phyloP scores from a whole-genome alignment of 495 filamentous ascomycete species.

The Penicillium argentinense region DNA sequence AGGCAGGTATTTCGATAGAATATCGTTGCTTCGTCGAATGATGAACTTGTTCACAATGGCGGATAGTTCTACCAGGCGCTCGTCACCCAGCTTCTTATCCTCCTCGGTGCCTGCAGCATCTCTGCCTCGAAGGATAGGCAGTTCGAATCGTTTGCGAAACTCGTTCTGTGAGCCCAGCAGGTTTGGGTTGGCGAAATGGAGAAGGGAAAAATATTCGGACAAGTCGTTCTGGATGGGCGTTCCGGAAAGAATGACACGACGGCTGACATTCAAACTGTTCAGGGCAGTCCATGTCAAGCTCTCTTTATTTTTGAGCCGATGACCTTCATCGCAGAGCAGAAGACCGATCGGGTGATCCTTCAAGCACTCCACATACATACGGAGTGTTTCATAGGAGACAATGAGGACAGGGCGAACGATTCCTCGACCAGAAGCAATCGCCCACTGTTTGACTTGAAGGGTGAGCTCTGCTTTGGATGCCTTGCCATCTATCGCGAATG shows the following conservation, averaged over 20 bases:
- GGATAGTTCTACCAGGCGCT: constrained; percentile 78
- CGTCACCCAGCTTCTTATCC: constrained; percentile 81
- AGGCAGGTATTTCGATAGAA: constrained; percentile 95
- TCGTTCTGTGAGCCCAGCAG: constrained; percentile 85
- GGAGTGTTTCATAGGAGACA: constrained; percentile 95
- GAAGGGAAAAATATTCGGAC: constrained; percentile 93
- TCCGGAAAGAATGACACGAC: constrained; percentile 92
- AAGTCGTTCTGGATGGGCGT: constrained; percentile 98
- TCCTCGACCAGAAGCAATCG: constrained; percentile 82
- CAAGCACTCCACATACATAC: constrained; percentile 86
- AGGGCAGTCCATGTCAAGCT: constrained; percentile 90
- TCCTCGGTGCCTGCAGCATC: constrained; percentile 87
- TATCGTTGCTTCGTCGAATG: constrained; percentile 96
- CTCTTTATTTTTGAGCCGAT: constrained; percentile 98
- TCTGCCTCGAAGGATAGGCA: constrained; percentile 89
- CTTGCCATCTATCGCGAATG: constrained; percentile 97
- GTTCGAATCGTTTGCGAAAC: constrained; percentile 92
- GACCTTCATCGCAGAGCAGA: constrained; percentile 96
- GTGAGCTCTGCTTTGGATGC: constrained; percentile 91
- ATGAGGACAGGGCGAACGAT: constrained; percentile 97
- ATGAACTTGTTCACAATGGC: constrained; percentile 96
- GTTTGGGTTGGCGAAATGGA: constrained; percentile 96
- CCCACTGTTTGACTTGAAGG: constrained; percentile 90
- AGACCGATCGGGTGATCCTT: constrained; percentile 85
- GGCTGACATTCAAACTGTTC: constrained; percentile 84